A percentile compares a stretch with the other conserved stretches of the same genome.
Conservation (phyloP, 768 basidiomycete species). For the Pisolithus orientalis region DNA sequence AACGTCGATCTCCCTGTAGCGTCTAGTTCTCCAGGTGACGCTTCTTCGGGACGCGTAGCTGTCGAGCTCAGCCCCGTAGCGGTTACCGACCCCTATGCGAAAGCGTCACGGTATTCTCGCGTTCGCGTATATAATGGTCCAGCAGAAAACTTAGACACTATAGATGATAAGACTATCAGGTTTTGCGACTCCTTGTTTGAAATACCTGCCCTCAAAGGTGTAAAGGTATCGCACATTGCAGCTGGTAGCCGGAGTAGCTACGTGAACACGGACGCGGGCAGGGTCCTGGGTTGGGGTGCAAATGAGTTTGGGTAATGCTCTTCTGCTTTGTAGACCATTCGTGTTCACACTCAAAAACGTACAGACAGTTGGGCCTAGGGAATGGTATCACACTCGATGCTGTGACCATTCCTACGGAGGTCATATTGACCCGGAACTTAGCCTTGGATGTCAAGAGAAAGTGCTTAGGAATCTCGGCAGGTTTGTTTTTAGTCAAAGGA, state of each 20-base stretch:
- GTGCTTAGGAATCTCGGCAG: slow-evolving; percentile 63
- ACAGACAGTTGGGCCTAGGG: slow-evolving; percentile 79
- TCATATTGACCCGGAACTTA: slow-evolving; percentile 60
- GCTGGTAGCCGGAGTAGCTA: slow-evolving; percentile 73
- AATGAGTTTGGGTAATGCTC: slow-evolving; percentile 71
- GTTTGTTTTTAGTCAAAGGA: slow-evolving; percentile 26
- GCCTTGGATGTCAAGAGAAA: slow-evolving; percentile 44
- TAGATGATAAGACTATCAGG: slow-evolving; percentile 40
- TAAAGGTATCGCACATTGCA: slow-evolving; percentile 62
- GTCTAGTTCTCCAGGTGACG: slow-evolving; percentile 10
- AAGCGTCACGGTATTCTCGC: slow-evolving; percentile 37
- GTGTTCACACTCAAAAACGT: slow-evolving; percentile 3
- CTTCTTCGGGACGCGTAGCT: slow-evolving; percentile 29
- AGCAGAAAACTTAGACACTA: slow-evolving; percentile 19
- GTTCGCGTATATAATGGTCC: slow-evolving; percentile 12
- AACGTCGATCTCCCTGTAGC: slow-evolving; percentile 45
- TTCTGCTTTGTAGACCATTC: background rate
- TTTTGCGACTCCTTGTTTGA: slow-evolving; percentile 72
- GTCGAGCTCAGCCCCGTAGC: slow-evolving; percentile 56
- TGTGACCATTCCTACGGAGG: slow-evolving; percentile 80
- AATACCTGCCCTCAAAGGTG: slow-evolving; percentile 62
- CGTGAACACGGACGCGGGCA: slow-evolving; percentile 57
- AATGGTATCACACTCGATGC: slow-evolving; percentile 52
- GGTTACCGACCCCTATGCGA: slow-evolving; percentile 44
- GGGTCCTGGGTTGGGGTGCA: slow-evolving; percentile 85